Evolutionary conservation across 441 rosid species (phyloP).

Genomic region (Eugenia klotzschiana): DNA sequence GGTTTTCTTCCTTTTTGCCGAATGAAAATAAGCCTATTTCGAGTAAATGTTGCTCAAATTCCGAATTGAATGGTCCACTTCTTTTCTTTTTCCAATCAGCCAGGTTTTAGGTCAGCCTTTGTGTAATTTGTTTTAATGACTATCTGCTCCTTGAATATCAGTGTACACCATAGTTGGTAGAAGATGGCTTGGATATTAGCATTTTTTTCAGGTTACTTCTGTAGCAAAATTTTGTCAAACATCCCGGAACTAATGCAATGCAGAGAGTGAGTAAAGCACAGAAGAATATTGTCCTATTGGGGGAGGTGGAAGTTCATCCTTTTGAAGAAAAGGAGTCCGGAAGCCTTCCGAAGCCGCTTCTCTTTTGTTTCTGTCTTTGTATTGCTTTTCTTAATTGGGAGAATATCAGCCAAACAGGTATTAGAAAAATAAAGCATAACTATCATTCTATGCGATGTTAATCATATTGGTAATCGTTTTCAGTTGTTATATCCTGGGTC

Average conservation of each 20-base stretch:
- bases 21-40: background rate
- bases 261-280: background rate
- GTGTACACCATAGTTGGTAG: background rate
- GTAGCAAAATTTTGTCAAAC: background rate
- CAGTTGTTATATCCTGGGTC: background rate
- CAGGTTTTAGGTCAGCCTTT: background rate
- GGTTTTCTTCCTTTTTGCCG: background rate
- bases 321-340: background rate
- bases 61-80: background rate
- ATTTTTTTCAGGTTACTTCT: background rate
- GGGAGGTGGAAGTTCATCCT: background rate
- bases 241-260: background rate
- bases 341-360: background rate
- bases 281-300: background rate
- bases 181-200: background rate
- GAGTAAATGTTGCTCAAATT: background rate
- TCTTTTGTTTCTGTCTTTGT: background rate
- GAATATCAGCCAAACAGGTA: background rate
- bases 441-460: background rate
- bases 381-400: background rate
- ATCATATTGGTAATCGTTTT: background rate
- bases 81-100: background rate
- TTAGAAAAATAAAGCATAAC: background rate
- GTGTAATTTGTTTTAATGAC: background rate
- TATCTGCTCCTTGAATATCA: background rate